A percentile compares a stretch with the other conserved stretches of the same genome.
phyloP scores from a whole-genome alignment of 2,329 filamentous ascomycete species.

The Fusarium nodosum region DNA sequence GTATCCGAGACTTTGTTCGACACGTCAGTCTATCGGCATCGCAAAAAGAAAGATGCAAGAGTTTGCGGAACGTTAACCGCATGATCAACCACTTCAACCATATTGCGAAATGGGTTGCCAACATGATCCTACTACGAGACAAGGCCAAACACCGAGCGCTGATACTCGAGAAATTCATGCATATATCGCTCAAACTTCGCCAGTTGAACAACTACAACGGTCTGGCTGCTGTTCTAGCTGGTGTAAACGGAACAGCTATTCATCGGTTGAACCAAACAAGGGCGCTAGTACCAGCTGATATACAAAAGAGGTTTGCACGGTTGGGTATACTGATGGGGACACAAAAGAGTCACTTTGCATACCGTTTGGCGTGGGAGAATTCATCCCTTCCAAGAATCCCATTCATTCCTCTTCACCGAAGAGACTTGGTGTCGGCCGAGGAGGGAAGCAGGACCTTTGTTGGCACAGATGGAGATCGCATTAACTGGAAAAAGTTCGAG shows the following conservation, averaged over 20 bases:
- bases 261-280: slow-evolving; percentile 86
- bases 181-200: slow-evolving; percentile 85
- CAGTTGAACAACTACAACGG: slow-evolving; percentile 98
- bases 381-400: slow-evolving; percentile 91
- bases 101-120: slow-evolving; percentile 83
- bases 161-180: slow-evolving; percentile 97
- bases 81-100: slow-evolving; percentile 96
- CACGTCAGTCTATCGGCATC: slow-evolving; percentile 83
- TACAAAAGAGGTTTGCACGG: slow-evolving; percentile 87
- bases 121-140: slow-evolving; percentile 88
- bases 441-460: slow-evolving; percentile 93
- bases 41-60: slow-evolving; percentile 80
- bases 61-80: slow-evolving; percentile 87
- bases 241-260: slow-evolving; percentile 89
- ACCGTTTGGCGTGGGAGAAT: slow-evolving; percentile 98
- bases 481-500: slow-evolving; percentile 99
- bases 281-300: slow-evolving; percentile 77
- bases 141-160: slow-evolving; percentile 95
- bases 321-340: slow-evolving; percentile 93
- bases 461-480: slow-evolving; percentile 76
- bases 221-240: slow-evolving; percentile 91
- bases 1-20: slow-evolving; percentile 91
- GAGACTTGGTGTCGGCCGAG: slow-evolving; percentile 91
- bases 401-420: slow-evolving; percentile 88
- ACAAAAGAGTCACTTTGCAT: slow-evolving; percentile 92